These are phyloP conservation scores for Blastobotrys illinoisensis DNA, from an alignment of 1,139 yeast species.

Conservation along the genomic window DNA sequence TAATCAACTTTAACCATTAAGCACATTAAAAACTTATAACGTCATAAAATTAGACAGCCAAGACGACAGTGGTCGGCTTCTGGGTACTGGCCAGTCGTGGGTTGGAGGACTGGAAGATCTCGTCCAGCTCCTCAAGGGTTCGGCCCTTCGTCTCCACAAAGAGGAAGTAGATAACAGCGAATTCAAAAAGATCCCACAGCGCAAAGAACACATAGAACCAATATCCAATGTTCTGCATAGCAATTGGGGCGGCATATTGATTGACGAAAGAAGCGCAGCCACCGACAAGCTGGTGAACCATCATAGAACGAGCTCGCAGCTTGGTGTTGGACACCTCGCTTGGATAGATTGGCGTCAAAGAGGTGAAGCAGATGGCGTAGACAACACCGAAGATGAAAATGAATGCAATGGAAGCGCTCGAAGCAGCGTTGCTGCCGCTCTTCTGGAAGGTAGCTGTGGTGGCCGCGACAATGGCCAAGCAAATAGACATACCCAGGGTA, in stretches of 20 bases:
- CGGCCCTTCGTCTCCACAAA: constrained; percentile 44
- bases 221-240: constrained; percentile 54
- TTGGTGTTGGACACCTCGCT: constrained; percentile 39
- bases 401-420: constrained; percentile 18
- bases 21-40: neutral
- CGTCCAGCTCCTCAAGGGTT: constrained; percentile 43
- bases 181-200: constrained; percentile 19
- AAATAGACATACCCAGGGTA: constrained; percentile 13
- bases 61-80: neutral
- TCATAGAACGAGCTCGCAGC: constrained; percentile 30
- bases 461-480: constrained; percentile 19
- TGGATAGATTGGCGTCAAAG: constrained; percentile 30
- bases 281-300: constrained; percentile 11
- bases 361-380: constrained; percentile 18
- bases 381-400: constrained; percentile 17
- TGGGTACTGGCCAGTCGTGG: constrained; percentile 16
- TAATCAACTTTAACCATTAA: too few relatives aligned
- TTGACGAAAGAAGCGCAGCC: constrained; percentile 30
- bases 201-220: constrained; percentile 49
- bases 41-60: neutral
- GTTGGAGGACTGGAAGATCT: constrained; percentile 31
- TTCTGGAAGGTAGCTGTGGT: constrained; percentile 15
- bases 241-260: constrained; percentile 52
- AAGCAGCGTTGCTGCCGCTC: constrained; percentile 7
- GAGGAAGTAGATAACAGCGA: constrained; percentile 33